Conservation (phyloP, 192 early-diverging fungal genomes). For the Coemansia reversa region DNA sequence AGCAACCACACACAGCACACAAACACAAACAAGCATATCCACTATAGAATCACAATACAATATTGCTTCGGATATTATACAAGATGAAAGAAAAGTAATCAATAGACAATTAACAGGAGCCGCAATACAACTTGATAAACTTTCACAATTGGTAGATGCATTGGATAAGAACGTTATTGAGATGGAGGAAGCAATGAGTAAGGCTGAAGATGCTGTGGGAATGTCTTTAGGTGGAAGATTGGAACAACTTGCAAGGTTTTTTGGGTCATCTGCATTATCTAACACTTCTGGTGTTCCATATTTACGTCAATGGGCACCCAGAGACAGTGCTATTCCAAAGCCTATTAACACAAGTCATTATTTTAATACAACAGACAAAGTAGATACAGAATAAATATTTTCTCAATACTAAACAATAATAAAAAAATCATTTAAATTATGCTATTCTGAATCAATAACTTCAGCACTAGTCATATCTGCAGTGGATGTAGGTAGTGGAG, state of each 20-base stretch:
- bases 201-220: slow-evolving; percentile 32
- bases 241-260: slow-evolving; percentile 23
- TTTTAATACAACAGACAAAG: slow-evolving; percentile 1
- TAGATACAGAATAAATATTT: background rate
- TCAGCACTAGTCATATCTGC: slow-evolving; percentile 3
- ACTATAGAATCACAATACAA: slow-evolving; percentile 6
- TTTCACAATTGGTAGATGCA: slow-evolving; percentile 2
- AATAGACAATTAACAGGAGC: background rate
- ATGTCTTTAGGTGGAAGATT: slow-evolving; percentile 25
- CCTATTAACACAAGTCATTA: slow-evolving; percentile 9
- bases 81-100: background rate
- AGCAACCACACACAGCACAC: background rate
- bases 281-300: slow-evolving; percentile 23
- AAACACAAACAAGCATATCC: background rate
- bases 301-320: slow-evolving; percentile 36
- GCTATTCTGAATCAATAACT: background rate
- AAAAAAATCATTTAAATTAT: background rate
- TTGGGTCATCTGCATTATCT: slow-evolving; percentile 1
- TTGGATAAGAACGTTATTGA: slow-evolving; percentile 18
- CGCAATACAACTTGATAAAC: slow-evolving; percentile 6
- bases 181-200: slow-evolving; percentile 18
- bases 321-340: slow-evolving; percentile 12
- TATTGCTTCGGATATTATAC: background rate
- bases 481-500: slow-evolving; percentile 15
- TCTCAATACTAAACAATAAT: background rate